A percentile compares a stretch with the other conserved stretches of the same genome.
Evolutionary conservation across 2,329 filamentous ascomycete species (phyloP).

Genomic region (Colletotrichum sp.): DNA sequence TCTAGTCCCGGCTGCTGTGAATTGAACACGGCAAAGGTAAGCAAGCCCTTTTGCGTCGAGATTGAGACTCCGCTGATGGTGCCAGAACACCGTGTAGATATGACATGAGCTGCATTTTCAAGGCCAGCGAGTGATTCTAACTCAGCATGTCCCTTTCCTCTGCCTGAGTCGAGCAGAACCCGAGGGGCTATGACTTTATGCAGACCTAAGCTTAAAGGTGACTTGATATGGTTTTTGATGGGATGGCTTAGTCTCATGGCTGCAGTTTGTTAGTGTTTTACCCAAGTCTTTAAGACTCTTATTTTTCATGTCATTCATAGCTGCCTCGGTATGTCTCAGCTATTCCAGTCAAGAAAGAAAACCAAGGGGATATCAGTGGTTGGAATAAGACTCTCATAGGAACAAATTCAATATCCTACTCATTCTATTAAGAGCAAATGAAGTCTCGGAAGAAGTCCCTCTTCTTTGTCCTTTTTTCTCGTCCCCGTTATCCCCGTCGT

Average conservation of each 20-base stretch:
- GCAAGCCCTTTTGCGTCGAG: background rate
- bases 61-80: background rate
- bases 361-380: background rate
- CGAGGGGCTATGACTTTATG: background rate
- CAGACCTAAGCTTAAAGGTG: background rate
- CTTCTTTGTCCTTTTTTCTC: background rate
- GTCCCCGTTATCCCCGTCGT: background rate
- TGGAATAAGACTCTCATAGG: background rate
- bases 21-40: background rate
- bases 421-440: background rate
- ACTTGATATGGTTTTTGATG: background rate
- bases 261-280: background rate
- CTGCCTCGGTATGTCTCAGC: background rate
- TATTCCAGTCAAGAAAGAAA: background rate
- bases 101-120: background rate
- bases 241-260: background rate
- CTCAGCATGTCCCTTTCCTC: background rate
- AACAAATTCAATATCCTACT: background rate
- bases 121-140: background rate
- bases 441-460: background rate
- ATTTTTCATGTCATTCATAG: background rate
- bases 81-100: background rate
- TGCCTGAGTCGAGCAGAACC: background rate
- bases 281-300: fast-evolving
- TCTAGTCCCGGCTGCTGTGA: background rate